Percentiles rank a stretch among this genome's conserved stretches.
Conservation (phyloP, 108 stramenopile genomes). For the Cyclostephanos tholiformis region DNA sequence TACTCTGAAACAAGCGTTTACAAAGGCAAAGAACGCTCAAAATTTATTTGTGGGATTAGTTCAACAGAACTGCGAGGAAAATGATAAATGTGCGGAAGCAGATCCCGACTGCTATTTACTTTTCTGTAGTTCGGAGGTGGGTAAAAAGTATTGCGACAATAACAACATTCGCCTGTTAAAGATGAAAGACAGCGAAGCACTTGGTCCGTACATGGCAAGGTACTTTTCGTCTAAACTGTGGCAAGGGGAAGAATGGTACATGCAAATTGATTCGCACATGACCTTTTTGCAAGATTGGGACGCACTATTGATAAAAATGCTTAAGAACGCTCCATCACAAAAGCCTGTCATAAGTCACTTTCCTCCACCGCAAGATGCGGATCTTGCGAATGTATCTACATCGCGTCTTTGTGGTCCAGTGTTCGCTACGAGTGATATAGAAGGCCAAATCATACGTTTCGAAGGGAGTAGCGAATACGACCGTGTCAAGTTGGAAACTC, state of each 20-base stretch:
- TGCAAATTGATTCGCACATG: constrained; percentile 97
- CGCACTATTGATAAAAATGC: constrained; percentile 75
- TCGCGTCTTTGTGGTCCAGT: constrained; percentile 83
- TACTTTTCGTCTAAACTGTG: constrained; percentile 93
- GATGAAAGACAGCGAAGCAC: constrained; percentile 89
- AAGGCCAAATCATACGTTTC: constrained; percentile 87
- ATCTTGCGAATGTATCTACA: constrained; percentile 57
- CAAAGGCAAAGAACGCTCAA: constrained; percentile 88
- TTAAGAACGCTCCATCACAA: constrained; percentile 71
- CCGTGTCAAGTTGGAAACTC: constrained; percentile 58
- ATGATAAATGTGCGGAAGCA: constrained; percentile 71
- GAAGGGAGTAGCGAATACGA: constrained; percentile 75
- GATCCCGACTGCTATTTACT: constrained; percentile 73
- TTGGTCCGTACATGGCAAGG: constrained; percentile 94
- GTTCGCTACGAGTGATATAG: constrained; percentile 84
- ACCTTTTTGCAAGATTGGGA: constrained; percentile 90
- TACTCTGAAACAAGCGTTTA: constrained; percentile 84
- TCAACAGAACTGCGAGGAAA: constrained; percentile 92
- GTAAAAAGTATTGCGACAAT: constrained; percentile 59
- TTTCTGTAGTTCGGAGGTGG: constrained; percentile 77
- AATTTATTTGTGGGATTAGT: constrained; percentile 90
- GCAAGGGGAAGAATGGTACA: constrained; percentile 94
- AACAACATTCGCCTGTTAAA: constrained; percentile 79
- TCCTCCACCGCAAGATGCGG: constrained; percentile 74
- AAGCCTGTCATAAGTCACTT: constrained; percentile 91